Conservation (phyloP, 148 eudicot species). For the Agrostemma githago region DNA sequence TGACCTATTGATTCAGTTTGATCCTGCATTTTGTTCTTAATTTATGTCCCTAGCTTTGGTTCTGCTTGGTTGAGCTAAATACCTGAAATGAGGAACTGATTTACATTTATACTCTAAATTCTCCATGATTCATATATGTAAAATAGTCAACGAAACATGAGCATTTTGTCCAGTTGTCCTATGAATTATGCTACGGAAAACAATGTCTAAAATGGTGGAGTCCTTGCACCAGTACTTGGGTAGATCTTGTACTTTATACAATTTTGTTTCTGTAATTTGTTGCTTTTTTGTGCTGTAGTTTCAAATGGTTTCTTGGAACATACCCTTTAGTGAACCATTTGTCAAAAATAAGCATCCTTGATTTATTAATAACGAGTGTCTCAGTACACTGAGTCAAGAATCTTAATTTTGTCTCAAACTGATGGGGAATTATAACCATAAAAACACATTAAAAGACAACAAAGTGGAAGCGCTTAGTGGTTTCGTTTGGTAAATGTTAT, state of each 20-base stretch:
- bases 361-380: background rate
- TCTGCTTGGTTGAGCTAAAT: background rate
- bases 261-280: background rate
- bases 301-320: background rate
- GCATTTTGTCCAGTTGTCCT: background rate
- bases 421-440: background rate
- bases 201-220: background rate
- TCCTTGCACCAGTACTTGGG: background rate
- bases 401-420: background rate
- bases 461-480: background rate
- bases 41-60: background rate
- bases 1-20: background rate
- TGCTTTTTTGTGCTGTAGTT: background rate
- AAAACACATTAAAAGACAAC: conserved; percentile 1
- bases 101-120: background rate
- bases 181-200: background rate
- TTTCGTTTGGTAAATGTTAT: background rate
- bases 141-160: background rate
- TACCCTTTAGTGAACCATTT: background rate
- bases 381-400: background rate
- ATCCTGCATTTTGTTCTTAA: background rate
- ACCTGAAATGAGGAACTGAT: background rate
- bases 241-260: background rate
- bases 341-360: background rate
- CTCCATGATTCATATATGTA: background rate